Evolutionary conservation across 2,329 filamentous ascomycete species (phyloP).

Genomic region (Fonsecaea erecta): DNA sequence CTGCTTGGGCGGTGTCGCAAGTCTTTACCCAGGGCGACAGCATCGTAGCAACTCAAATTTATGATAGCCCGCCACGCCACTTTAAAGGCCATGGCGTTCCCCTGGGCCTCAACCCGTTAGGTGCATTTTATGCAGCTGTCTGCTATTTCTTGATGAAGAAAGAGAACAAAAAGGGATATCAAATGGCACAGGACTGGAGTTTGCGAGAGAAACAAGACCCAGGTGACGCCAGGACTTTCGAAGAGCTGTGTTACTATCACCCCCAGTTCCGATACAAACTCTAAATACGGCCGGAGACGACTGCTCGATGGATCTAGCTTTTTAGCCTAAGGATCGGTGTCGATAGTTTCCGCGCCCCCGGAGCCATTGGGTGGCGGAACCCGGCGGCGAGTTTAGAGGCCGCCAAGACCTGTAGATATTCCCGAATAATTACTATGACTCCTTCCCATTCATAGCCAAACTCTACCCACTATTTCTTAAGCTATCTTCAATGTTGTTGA

Average conservation of each 20-base stretch:
- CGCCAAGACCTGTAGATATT: too few species aligned
- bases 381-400: too few species aligned
- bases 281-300: not conserved
- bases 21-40: conserved; percentile 18
- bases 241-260: conserved; percentile 18
- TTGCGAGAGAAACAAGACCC: conserved; percentile 3
- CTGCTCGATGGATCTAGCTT: too few species aligned
- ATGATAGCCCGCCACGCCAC: conserved; percentile 21
- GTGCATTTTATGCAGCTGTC: not conserved
- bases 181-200: not conserved
- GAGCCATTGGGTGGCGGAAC: too few species aligned
- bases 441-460: too few species aligned
- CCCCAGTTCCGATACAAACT: conserved; percentile 17
- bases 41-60: conserved; percentile 25
- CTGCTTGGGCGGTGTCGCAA: conserved; percentile 21
- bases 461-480: too few species aligned
- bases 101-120: conserved; percentile 17
- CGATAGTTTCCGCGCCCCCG: too few species aligned
- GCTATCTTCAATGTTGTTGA: too few species aligned
- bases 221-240: conserved; percentile 6
- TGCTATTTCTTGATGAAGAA: conserved; percentile 7
- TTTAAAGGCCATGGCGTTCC: conserved; percentile 24
- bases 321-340: too few species aligned
- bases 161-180: conserved; percentile 5
- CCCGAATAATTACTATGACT: too few species aligned